These are phyloP conservation scores for Pyrenopolyporus hunteri DNA, from an alignment of 495 filamentous ascomycete species.

Conservation along the genomic window DNA sequence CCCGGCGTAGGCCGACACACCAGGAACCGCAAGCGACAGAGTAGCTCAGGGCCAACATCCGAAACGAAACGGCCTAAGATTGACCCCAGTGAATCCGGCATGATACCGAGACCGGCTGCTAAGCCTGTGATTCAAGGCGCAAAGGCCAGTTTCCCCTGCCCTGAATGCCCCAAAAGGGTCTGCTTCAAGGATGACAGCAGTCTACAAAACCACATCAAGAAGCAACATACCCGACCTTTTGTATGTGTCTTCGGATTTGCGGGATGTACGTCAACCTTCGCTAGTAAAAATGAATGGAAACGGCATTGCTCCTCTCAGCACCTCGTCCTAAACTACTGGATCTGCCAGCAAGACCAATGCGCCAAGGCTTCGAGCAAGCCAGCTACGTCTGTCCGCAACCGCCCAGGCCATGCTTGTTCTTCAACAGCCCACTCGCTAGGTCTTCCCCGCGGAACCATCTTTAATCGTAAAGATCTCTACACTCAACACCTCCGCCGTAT, in stretches of 20 bases:
- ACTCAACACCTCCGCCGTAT: constrained; percentile 87
- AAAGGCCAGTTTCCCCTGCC: constrained; percentile 32
- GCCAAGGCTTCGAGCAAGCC: constrained; percentile 47
- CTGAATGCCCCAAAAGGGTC: constrained; percentile 36
- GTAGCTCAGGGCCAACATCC: constrained; percentile 12
- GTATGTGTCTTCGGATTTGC: constrained; percentile 70
- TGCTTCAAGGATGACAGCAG: constrained; percentile 48
- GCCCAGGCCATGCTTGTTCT: constrained; percentile 48
- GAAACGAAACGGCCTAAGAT: constrained; percentile 38
- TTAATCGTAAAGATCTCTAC: constrained; percentile 93
- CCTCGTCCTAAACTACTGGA: constrained; percentile 77
- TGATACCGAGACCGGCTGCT: constrained; percentile 5
- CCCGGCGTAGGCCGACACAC: constrained; percentile 13
- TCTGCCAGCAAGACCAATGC: constrained; percentile 74
- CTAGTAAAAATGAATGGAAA: constrained; percentile 66
- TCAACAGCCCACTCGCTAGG: constrained; percentile 25
- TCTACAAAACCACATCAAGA: constrained; percentile 57
- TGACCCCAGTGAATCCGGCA: constrained; percentile 6
- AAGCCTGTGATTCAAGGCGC: constrained; percentile 35
- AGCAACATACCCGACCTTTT: constrained; percentile 68
- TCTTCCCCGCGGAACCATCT: constrained; percentile 63
- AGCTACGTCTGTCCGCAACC: constrained; percentile 12
- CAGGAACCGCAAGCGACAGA: constrained; percentile 36
- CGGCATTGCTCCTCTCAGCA: constrained; percentile 86
- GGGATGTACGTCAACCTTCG: constrained; percentile 33